Conservation (phyloP, 352 stramenopile species). For the Phytophthora ramorum region DNA sequence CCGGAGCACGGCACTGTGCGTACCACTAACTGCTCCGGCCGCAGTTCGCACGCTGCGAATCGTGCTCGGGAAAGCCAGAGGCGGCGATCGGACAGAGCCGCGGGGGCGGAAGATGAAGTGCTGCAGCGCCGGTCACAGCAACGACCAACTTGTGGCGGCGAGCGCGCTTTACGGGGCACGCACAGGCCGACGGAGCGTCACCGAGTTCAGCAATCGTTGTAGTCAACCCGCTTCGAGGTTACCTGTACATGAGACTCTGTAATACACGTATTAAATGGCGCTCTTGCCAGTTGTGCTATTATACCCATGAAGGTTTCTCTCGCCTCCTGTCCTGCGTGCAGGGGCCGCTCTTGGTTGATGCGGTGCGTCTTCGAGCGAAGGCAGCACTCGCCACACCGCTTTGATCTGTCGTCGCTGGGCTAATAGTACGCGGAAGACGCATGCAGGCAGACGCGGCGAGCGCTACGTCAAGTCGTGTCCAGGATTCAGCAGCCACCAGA, state of each 20-base stretch:
- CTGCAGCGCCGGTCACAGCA: constrained; percentile 31
- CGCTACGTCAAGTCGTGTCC: constrained; percentile 36
- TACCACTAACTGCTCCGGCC: neutral
- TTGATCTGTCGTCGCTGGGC: constrained; percentile 14
- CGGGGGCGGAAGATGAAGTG: constrained; percentile 40
- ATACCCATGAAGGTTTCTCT: constrained; percentile 5
- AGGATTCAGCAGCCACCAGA: constrained; percentile 23
- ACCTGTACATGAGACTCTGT: no score
- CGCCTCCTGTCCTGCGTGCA: neutral
- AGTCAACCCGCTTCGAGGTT: constrained; percentile 4
- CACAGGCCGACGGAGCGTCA: constrained; percentile 13
- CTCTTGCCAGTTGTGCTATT: constrained; percentile 25
- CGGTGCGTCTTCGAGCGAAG: constrained; percentile 19
- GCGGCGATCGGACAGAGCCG: constrained; percentile 32
- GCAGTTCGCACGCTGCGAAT: constrained; percentile 14
- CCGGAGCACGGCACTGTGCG: constrained; percentile 4
- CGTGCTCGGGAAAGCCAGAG: constrained; percentile 35
- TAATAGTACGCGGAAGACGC: neutral
- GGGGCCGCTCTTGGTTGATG: neutral
- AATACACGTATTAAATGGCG: neutral
- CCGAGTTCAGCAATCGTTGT: constrained; percentile 28
- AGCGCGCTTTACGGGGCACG: constrained; percentile 17
- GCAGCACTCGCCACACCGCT: constrained; percentile 17
- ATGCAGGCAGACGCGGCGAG: constrained; percentile 18
- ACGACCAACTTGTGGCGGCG: constrained; percentile 25